phyloP scores from a whole-genome alignment of 2,329 filamentous ascomycete species.

The Colletotrichum sp. region DNA sequence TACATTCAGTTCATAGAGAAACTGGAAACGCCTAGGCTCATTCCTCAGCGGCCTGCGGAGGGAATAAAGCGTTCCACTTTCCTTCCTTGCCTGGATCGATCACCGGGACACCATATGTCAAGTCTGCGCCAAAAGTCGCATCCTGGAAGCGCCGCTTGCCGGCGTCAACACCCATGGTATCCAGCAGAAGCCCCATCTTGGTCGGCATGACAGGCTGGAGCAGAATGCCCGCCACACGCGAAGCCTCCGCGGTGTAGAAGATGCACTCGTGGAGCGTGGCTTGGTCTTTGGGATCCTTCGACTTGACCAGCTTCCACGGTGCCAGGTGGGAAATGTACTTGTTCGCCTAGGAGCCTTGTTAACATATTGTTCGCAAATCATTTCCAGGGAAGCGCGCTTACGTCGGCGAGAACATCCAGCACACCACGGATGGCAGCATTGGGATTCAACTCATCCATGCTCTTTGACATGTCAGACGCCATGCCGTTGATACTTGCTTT shows the following conservation, averaged over 20 bases:
- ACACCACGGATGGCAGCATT: conserved; percentile 69
- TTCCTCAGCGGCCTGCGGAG: background rate
- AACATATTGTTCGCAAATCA: background rate
- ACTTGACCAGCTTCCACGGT: conserved; percentile 70
- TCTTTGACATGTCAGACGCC: conserved; percentile 38
- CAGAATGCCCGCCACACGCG: conserved; percentile 82
- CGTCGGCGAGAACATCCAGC: conserved; percentile 65
- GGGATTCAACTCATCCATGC: conserved; percentile 70
- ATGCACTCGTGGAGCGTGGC: conserved; percentile 63
- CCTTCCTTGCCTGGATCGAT: background rate
- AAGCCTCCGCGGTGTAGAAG: conserved; percentile 74
- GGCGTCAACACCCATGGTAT: conserved; percentile 74
- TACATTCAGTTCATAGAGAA: background rate
- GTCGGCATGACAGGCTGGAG: conserved; percentile 90
- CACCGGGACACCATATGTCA: conserved; percentile 64
- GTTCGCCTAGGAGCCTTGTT: conserved; percentile 38
- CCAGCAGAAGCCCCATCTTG: conserved; percentile 75
- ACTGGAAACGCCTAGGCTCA: background rate
- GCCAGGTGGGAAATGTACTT: conserved; percentile 60
- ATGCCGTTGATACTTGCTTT: conserved; percentile 26
- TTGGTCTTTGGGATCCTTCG: conserved; percentile 34
- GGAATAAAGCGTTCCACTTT: conserved; percentile 4
- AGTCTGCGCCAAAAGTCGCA: conserved; percentile 68
- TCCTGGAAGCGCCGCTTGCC: conserved; percentile 67
- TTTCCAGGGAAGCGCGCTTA: conserved; percentile 33